These are phyloP conservation scores for Boletus fagicola DNA, from an alignment of 768 basidiomycete genomes.

Conservation along the genomic window DNA sequence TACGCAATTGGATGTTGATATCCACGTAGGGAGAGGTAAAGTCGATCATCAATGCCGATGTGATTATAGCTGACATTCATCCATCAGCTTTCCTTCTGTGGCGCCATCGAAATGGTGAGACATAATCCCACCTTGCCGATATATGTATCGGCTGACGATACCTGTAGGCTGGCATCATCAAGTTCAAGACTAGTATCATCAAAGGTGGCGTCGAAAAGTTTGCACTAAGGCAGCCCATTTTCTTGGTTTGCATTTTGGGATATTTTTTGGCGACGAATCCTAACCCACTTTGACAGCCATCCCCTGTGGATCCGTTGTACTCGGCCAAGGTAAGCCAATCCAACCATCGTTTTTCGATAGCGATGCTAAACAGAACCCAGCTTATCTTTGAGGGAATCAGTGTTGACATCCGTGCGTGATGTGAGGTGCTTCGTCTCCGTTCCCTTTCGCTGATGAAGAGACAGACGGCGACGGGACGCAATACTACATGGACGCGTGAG, in stretches of 20 bases:
- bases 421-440: neutral
- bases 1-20: conserved; percentile 8
- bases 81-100: conserved; percentile 64
- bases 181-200: conserved; percentile 69
- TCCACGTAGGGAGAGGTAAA: conserved; percentile 53
- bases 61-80: neutral
- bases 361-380: conserved; percentile 28
- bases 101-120: conserved; percentile 71
- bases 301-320: conserved; percentile 73
- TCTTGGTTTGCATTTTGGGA: conserved; percentile 47
- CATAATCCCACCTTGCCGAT: neutral
- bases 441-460: neutral
- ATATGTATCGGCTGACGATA: neutral
- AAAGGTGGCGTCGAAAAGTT: conserved; percentile 75
- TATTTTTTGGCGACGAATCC: neutral
- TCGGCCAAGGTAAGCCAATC: conserved; percentile 51
- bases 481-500: conserved; percentile 75
- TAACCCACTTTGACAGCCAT: conserved; percentile 46
- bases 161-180: conserved; percentile 63
- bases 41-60: neutral
- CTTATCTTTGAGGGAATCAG: conserved; percentile 75
- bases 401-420: conserved; percentile 59
- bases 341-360: neutral
- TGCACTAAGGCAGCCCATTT: conserved; percentile 71
- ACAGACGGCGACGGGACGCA: conserved; percentile 71